Evolutionary conservation across 2,329 filamentous ascomycete genomes (phyloP), one percentile per base, ranked within the genome.

Genomic region (Huntiella abstrusa): DNA sequence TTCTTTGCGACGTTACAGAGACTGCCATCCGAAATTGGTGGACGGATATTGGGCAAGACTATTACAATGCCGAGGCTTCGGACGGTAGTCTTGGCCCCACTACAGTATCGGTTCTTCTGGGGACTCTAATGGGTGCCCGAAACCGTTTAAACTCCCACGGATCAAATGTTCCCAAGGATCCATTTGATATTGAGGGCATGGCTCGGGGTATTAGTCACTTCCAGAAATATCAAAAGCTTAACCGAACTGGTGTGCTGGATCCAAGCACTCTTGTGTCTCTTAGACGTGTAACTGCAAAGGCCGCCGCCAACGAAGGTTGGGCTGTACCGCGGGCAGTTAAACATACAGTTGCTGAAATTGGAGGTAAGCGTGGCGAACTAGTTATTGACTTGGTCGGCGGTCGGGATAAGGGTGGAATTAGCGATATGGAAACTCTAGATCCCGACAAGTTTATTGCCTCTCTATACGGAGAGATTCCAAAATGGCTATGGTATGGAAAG

Each of bases 401-500:
- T 19, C 77, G 80, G 41, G 86, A 93, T 54, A 92, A 92, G 61
- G 84, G 79, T 47, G 84, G 85, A 3, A 87, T 96, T 53, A 82
- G 83, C 3, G 88, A 95, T 55, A 79, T 95, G 33, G 91, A 98
- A 62, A 96, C 87, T 1, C 68, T 85, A 7, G 86, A 96, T 56
- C 76, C 95, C 46, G 86, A 93, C 54, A 77, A 70, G 40, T 93
- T 96, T 53, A 71, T 84, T 42, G 76, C 76, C 49, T 67, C 93
- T 19, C 75, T 81, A 1, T 80, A 78, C 51, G 88, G 91, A 33
- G 83, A 91, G 58, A 75, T 83, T 47, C 71, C 83, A 12, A 94
- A 93, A 59, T 96, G 87, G 85, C 69, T 98, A 2, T 98, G 91
- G 91, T 72, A 83, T 51, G 91, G 88, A 12, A 96, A 94, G 59